These are phyloP conservation scores for Leucaena leucocephala DNA, from an alignment of 306 rosid genomes.

Conservation along the genomic window DNA sequence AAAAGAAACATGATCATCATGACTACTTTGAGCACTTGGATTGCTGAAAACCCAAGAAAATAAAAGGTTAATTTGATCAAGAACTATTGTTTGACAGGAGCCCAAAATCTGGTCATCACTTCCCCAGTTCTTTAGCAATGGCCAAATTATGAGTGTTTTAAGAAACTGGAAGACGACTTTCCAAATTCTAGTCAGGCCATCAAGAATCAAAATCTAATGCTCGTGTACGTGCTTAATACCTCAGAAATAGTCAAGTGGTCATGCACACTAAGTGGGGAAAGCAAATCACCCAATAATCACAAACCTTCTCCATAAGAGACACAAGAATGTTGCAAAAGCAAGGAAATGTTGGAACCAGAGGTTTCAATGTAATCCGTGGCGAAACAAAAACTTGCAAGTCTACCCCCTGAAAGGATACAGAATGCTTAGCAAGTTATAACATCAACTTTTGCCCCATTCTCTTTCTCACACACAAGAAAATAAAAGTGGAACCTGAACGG, in stretches of 20 bases:
- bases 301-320: slow-evolving; percentile 95
- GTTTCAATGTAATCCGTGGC: slow-evolving; percentile 90
- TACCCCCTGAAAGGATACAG: slow-evolving; percentile 57
- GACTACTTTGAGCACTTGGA: background rate
- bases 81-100: background rate
- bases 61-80: background rate
- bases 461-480: slow-evolving; percentile 9
- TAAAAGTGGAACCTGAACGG: slow-evolving; percentile 59
- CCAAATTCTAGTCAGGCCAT: background rate
- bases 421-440: slow-evolving; percentile 17
- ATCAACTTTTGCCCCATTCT: background rate
- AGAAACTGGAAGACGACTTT: background rate
- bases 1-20: background rate
- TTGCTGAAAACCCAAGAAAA: too few species aligned
- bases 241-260: background rate
- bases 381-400: slow-evolving; percentile 79
- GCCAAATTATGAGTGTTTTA: background rate
- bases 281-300: slow-evolving; percentile 36
- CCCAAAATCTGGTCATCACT: background rate
- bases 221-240: too few species aligned
- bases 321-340: slow-evolving; percentile 82
- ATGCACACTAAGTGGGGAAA: background rate
- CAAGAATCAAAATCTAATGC: background rate
- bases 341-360: slow-evolving; percentile 97
- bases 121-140: background rate